Evolutionary conservation across 2,329 filamentous ascomycete genomes (phyloP), one percentile per base, ranked within the genome.

Genomic region (Cercospora zeina): DNA sequence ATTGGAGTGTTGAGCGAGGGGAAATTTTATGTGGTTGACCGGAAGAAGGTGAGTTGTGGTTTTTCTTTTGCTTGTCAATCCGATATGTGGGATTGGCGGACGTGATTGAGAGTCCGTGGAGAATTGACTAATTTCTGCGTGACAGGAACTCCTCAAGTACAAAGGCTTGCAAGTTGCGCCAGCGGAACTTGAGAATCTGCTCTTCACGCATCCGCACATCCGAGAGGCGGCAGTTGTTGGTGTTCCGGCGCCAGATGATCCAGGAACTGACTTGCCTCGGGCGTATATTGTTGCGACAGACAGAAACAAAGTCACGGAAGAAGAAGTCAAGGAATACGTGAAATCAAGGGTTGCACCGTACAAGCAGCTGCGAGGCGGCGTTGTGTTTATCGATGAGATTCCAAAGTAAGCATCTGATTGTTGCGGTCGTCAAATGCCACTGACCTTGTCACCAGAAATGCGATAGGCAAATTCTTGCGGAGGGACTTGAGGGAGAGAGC

Each of bases 1-100:
- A 86, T 96, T 31, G 90, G 90, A 1, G 89, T 68, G 83, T 88
- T 70, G 89, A 95, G 83, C 6, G 57, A 53, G 9, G 50, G 89
- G n/a, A 90, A 95, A 71, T 91, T 96, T 70, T 96, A 87, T 78
- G 93, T 96, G 72, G 96, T 93, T 0, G 93, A 96, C 73, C 87
- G 92, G 16, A 75, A 74, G 62, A 76, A 76, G 67, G 69, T 70
- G 21, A 37, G 61, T 42, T 27, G 10, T 31, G 30, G n/a, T n/a
- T n/a, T n/a, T n/a, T n/a, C n/a, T n/a, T n/a, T n/a, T n/a, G n/a
- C n/a, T n/a, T n/a, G n/a, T n/a, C n/a, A n/a, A n/a, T n/a, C n/a
- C n/a, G n/a, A n/a, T n/a, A n/a, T n/a, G n/a, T 31, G 30, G 30
- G n/a, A 33, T n/a, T 45, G 10, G 42, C 19, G 37, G 27, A 24